phyloP scores from a whole-genome alignment of 176 grass and related monocot genomes.

The bread wheat (Triticum aestivum) region DNA sequence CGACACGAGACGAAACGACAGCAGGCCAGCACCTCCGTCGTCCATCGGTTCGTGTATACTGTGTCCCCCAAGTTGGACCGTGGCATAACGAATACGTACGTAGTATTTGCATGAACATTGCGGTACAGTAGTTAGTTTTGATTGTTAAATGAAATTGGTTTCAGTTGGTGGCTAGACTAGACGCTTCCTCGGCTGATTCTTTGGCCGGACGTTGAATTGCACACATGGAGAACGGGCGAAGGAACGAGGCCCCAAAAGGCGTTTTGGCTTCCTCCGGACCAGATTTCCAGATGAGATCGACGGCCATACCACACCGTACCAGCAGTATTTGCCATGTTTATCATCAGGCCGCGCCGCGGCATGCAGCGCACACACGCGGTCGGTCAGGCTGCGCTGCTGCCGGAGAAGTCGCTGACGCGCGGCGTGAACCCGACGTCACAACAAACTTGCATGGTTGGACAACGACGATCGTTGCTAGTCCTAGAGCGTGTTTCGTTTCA shows the following conservation, averaged over 20 bases:
- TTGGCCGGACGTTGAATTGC: neutral
- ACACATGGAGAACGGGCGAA: neutral
- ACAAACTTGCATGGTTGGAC: neutral
- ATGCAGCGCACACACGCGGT: neutral
- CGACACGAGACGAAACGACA: neutral
- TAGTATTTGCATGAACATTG: too few relatives aligned
- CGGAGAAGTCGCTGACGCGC: neutral
- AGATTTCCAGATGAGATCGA: too few relatives aligned
- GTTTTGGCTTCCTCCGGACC: neutral
- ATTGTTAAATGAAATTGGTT: too few relatives aligned
- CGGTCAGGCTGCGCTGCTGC: neutral
- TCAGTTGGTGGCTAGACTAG: neutral
- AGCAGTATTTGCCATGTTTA: neutral
- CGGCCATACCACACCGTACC: too few relatives aligned
- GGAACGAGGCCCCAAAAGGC: neutral
- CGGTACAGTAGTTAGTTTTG: too few relatives aligned
- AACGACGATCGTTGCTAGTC: neutral
- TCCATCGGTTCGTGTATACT: neutral
- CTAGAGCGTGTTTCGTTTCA: too few relatives aligned
- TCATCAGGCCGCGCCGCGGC: neutral
- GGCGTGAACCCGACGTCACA: constrained; percentile 1
- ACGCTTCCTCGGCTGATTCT: neutral
- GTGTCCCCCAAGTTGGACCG: too few relatives aligned
- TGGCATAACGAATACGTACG: too few relatives aligned
- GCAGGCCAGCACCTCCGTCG: neutral